Evolutionary conservation across 495 filamentous ascomycete species (phyloP), one percentile per base, ranked within the genome.

Genomic region (Aspergillus sparsus): DNA sequence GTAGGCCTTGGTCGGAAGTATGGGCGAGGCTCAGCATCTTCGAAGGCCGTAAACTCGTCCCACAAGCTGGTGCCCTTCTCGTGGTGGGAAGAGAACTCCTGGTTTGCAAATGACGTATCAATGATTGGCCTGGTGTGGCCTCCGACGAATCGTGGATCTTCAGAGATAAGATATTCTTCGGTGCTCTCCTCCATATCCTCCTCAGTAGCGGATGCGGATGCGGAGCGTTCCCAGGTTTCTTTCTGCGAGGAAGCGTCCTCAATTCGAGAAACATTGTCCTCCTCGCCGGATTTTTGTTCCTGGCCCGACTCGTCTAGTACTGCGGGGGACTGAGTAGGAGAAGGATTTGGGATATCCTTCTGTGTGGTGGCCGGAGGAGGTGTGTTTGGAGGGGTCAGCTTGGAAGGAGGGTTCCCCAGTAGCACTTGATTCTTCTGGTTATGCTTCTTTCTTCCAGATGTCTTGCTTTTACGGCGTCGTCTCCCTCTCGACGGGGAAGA

Each of bases 21-120:
- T 42, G 58, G 36, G 7, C 49, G 66, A 7, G 73, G 70, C 18
- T 74, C 69, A 32, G 66, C 62, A 60, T 78, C 76, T 56, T 75
- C 68, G 27, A 80, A 63, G 16, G 62, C 58, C 2, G 65, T 54
- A 62, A 80, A 80, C 49, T 75, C 72, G 18, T 77, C 76, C 77
- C 77, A 80, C 11, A 74, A 62, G 50, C 67, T 77, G 44, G 66
- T 66, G 33, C 74, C 77, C 9, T 68, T 68, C 36, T 71, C 70
- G 32, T 69, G 70, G 12, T 67, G 67, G 8, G 65, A 63, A 7
- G 70, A 62, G 53, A 68, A 71, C 21, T 64, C 58, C 45, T 73
- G 76, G 58, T 70, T 75, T 58, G 71, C 72, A 32, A 78, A 76
- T 31, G 75, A 78, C 58, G 74, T 78, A 66, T 79, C 75, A 51